Conservation (phyloP, 768 basidiomycete species). For the Trametes cubensis region DNA sequence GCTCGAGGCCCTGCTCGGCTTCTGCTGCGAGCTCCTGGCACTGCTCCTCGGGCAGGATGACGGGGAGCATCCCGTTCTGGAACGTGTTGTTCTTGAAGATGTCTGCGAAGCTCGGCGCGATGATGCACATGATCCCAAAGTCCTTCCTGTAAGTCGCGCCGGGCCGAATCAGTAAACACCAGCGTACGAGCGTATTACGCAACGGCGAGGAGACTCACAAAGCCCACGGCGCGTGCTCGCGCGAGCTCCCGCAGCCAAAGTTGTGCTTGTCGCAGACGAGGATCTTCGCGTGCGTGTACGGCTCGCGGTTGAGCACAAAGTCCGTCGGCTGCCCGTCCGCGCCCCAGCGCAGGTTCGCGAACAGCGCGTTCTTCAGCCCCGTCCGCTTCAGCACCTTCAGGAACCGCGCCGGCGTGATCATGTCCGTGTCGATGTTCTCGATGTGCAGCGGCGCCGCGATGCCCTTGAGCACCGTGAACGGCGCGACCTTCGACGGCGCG, state of each 20-base stretch:
- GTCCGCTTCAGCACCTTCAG: constrained; percentile 68
- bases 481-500: constrained; percentile 38
- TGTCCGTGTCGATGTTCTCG: constrained; percentile 65
- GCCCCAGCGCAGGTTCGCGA: constrained; percentile 55
- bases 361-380: constrained; percentile 61
- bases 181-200: not conserved
- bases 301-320: constrained; percentile 63
- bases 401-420: constrained; percentile 71
- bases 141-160: constrained; percentile 43
- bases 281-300: constrained; percentile 54
- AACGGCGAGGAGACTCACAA: constrained; percentile 37
- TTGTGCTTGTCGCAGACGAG: constrained; percentile 62
- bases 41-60: constrained; percentile 50
- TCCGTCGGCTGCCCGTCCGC: constrained; percentile 53
- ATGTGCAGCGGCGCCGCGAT: constrained; percentile 57
- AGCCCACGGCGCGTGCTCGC: constrained; percentile 66
- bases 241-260: constrained; percentile 64
- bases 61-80: constrained; percentile 68
- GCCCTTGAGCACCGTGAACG: constrained; percentile 53
- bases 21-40: constrained; percentile 55
- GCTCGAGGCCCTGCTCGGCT: constrained; percentile 51
- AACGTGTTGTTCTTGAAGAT: constrained; percentile 65
- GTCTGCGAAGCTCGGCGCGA: constrained; percentile 64
- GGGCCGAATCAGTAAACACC: not conserved
- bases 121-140: constrained; percentile 65